These are phyloP conservation scores for Dothiorella sarmentorum DNA, from an alignment of 2,329 filamentous ascomycete genomes.

Conservation along the genomic window DNA sequence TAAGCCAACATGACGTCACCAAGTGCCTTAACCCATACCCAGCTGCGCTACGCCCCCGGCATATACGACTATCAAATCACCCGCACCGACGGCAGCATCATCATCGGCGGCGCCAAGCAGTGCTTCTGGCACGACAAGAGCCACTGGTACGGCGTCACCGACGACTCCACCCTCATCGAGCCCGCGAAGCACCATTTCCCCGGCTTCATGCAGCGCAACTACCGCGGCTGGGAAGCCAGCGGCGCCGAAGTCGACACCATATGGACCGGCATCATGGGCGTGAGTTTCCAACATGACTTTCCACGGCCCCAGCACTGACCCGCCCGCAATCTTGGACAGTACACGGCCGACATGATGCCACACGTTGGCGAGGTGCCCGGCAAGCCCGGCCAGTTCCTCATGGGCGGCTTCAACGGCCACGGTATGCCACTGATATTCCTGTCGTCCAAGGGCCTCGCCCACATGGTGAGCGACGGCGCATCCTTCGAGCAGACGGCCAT, in stretches of 20 bases:
- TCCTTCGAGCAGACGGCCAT: conserved; percentile 38
- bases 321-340: conserved; percentile 37
- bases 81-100: conserved; percentile 44
- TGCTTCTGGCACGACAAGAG: conserved; percentile 33
- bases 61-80: conserved; percentile 42
- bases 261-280: conserved; percentile 44
- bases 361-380: conserved; percentile 46
- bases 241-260: conserved; percentile 36
- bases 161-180: conserved; percentile 47
- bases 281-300: conserved; percentile 20
- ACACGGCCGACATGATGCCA: conserved; percentile 41
- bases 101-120: conserved; percentile 44
- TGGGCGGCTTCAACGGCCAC: conserved; percentile 51
- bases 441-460: conserved; percentile 39
- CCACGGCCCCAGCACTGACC: too few relatives aligned
- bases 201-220: conserved; percentile 48
- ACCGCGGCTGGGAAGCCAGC: conserved; percentile 49
- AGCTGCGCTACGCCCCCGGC: conserved; percentile 13
- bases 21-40: background rate
- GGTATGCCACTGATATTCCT: conserved; percentile 50
- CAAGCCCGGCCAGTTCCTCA: conserved; percentile 41
- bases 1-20: background rate
- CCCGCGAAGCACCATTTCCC: conserved; percentile 44
- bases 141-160: conserved; percentile 47
- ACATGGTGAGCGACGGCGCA: conserved; percentile 37